These are phyloP conservation scores for Erysimum cheiri DNA, from an alignment of 441 rosid genomes.

Conservation along the genomic window DNA sequence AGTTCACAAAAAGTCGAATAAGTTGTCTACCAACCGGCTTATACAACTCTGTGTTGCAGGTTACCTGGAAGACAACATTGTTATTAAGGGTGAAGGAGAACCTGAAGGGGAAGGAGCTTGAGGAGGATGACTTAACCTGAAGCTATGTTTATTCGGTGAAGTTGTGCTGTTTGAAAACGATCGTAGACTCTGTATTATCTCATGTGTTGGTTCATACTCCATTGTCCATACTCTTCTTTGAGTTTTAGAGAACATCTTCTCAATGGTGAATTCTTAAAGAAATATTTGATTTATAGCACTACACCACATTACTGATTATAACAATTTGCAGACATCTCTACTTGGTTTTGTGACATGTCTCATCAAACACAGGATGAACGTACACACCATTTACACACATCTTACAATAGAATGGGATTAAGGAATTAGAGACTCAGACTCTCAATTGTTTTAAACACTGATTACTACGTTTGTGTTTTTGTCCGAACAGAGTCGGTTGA, in stretches of 20 bases:
- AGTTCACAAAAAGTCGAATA: not conserved
- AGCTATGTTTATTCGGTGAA: not conserved
- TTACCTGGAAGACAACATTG: constrained; percentile 86
- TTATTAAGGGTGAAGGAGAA: constrained; percentile 87
- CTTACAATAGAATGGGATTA: not conserved
- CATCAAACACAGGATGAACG: not conserved
- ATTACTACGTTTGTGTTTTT: not conserved
- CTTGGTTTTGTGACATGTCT: not conserved
- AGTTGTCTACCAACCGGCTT: not conserved
- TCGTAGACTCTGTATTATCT: not conserved
- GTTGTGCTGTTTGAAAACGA: not conserved
- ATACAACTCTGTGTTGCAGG: constrained; percentile 45
- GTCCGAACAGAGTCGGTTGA: constrained; percentile 5
- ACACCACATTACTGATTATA: not conserved
- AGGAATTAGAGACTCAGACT: not conserved
- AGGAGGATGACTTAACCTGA: constrained; percentile 86
- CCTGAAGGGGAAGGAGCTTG: constrained; percentile 82
- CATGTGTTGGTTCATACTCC: not conserved
- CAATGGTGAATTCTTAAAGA: not conserved
- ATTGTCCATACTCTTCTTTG: not conserved
- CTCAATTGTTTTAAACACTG: not conserved
- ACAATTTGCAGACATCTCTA: not conserved
- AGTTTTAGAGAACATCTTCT: not conserved
- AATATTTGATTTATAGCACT: not conserved
- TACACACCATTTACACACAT: constrained; percentile 18